Conservation (phyloP, 306 rosid species). For the Medicago arabica region DNA sequence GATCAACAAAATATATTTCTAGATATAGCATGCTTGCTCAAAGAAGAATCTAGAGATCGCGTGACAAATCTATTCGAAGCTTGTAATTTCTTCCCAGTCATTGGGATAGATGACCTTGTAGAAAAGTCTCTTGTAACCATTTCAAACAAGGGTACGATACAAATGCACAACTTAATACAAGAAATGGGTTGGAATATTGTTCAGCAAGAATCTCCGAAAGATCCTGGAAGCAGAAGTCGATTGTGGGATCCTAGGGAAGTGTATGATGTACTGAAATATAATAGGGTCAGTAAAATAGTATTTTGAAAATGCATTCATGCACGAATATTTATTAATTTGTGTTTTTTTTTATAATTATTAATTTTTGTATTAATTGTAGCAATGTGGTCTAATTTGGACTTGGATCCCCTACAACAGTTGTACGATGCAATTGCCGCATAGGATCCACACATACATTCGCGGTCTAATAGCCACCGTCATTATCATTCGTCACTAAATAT, state of each 20-base stretch:
- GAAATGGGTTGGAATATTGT: conserved; percentile 42
- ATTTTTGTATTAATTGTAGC: not conserved
- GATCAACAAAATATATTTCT: conserved; percentile 5
- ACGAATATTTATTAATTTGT: not conserved
- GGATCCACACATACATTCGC: no score
- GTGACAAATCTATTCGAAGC: not conserved
- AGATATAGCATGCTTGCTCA: conserved; percentile 42
- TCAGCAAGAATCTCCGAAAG: conserved; percentile 29
- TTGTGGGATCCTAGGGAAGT: conserved; percentile 11
- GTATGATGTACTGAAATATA: conserved; percentile 32
- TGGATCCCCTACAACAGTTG: not conserved
- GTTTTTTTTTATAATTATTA: not conserved
- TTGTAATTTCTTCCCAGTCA: not conserved
- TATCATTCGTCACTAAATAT: not conserved
- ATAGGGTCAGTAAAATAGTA: not conserved
- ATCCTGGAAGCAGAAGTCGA: conserved; percentile 43
- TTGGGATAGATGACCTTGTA: conserved; percentile 23
- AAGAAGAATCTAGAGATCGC: conserved; percentile 17
- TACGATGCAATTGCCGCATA: no score
- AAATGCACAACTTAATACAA: conserved; percentile 49
- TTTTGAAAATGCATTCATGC: not conserved
- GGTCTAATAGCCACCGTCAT: not conserved
- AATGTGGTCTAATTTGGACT: not conserved
- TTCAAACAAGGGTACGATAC: not conserved
- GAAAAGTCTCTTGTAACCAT: conserved; percentile 42